These are phyloP conservation scores for Chrysoporthe deuterocubensis DNA, from an alignment of 2,329 filamentous ascomycete species.

Conservation along the genomic window DNA sequence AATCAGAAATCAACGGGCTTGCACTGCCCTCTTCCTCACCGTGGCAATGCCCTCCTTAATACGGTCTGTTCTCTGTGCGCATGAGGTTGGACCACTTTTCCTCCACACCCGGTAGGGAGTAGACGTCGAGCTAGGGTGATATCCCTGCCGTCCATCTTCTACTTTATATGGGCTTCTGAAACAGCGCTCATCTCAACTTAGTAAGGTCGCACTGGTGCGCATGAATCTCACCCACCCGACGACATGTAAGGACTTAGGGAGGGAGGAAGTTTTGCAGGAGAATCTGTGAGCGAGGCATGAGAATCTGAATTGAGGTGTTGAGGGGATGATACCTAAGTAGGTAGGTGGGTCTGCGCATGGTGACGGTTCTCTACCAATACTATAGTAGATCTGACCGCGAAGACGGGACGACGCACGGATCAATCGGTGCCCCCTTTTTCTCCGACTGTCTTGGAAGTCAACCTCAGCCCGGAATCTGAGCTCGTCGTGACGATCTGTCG, in stretches of 20 bases:
- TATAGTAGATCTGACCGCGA: background rate
- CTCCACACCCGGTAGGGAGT: background rate
- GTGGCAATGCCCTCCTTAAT: slow-evolving; percentile 5
- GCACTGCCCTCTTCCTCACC: slow-evolving; percentile 8
- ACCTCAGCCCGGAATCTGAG: background rate
- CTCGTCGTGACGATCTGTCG: background rate
- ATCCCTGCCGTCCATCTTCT: background rate
- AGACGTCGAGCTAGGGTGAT: background rate
- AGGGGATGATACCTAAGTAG: background rate
- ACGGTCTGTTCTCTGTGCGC: slow-evolving; percentile 1
- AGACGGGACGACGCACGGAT: slow-evolving; percentile 8
- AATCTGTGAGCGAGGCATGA: background rate
- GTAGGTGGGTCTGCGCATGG: background rate
- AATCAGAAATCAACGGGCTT: background rate
- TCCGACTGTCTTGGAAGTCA: background rate
- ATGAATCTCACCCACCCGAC: slow-evolving; percentile 1
- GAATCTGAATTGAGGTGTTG: background rate
- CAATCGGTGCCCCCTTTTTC: background rate
- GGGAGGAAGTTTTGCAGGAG: background rate
- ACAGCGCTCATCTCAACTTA: slow-evolving; percentile 1
- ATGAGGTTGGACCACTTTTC: slow-evolving; percentile 6
- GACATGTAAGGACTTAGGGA: background rate
- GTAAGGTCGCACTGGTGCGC: background rate
- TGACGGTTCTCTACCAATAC: background rate
- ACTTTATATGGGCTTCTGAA: background rate